Base-by-base conservation (phyloP, 768 basidiomycete species). In the Lyophyllum semitale region DNA sequence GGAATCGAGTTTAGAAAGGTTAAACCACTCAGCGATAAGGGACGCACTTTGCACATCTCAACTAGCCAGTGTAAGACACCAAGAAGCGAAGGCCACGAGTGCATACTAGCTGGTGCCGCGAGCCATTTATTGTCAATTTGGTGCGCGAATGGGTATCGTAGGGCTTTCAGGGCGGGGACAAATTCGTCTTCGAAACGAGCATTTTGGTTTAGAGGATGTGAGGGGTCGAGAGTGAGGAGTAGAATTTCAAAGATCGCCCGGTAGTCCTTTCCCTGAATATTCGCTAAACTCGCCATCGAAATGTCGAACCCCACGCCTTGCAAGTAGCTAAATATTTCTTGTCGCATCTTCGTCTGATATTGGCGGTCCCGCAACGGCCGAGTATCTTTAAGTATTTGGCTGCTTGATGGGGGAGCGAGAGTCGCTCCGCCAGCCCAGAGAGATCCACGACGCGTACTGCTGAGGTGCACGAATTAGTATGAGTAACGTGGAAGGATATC, bases 41-140 rank as follows among this genome's bases (percentile, higher is more conserved):
- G 53, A 67, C 77, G 25, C 63, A 95, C 96, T 74, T 88, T 89
- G 63, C 89, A 88, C 60, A 92, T 69, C 62, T 92, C 88, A 8
- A 91, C 91, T 13, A 99, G 73, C 97, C 97, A 99, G 70, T 95
- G 90, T 30, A 98, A 68, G 64, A 91, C 89, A 20, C 91, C 96
- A 15, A 98, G 77, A 23, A 97, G 71, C 20, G 84, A 77, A 0
- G 93, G 92, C 97, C 96, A 98, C n/a, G 89, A 87, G 71, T 93
- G 90, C 77, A 90, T 88, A 51, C 87, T 89, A 0, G 92, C 95
- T 0, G 94, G 91, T 2, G 95, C 88, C 8, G 88, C 88, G 4
- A 98, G 71, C 81, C 91, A 93, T 59, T 91, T 95, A 48, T 87
- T 85, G 61, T 93, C 91, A 17, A 98, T 81, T 54, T 84, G 80